Evolutionary conservation across 805 yeast species (phyloP), one percentile per base, ranked within the genome.

Genomic region (Lipomyces yamadae): DNA sequence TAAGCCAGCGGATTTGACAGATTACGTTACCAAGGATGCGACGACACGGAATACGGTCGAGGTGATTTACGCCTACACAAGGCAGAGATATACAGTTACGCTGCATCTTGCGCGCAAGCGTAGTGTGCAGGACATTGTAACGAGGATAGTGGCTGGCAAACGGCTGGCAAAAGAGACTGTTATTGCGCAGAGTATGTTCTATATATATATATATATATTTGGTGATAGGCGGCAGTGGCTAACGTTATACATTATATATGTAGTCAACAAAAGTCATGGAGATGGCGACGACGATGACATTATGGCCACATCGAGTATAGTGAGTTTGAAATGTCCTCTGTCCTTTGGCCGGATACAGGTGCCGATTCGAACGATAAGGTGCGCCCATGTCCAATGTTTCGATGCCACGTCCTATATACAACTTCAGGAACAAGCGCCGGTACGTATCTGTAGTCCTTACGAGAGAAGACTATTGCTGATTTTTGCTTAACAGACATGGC

Each of bases 351-450:
- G 90, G 64, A 88, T 95, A 83, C 79, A 81, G 63, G 77, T 83
- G 61, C 98, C 99, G 0, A 85, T 87, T 0, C 85, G 91, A 70
- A 86, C 96, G 0, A 78, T 82, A 0, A 80, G 78, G 58, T 95
- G 99, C 78, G 79, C 83, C 45, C 99, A 95, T 77, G 78, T 92
- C 15, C 94, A 90, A 73, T 93, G 98, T 75, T 91, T 93, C 76
- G 99, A 95, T 77, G 93, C 91, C 0, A 76, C 82, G 45, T 85
- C 90, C 56, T 95, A 85, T 74, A 72, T 95, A 8, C 85, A 86
- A 73, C 81, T 92, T 56, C 98, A 94, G 76, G 81, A 82, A 63
- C 94, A 89, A 74, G 85, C 90, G 0, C 89, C 97, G 0, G 58
- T 61, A 32, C 30, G 39, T 54, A 4, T 6, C 11, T 13, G 15